phyloP scores from a whole-genome alignment of 129 eudicot genomes.

The Tagetes erecta region DNA sequence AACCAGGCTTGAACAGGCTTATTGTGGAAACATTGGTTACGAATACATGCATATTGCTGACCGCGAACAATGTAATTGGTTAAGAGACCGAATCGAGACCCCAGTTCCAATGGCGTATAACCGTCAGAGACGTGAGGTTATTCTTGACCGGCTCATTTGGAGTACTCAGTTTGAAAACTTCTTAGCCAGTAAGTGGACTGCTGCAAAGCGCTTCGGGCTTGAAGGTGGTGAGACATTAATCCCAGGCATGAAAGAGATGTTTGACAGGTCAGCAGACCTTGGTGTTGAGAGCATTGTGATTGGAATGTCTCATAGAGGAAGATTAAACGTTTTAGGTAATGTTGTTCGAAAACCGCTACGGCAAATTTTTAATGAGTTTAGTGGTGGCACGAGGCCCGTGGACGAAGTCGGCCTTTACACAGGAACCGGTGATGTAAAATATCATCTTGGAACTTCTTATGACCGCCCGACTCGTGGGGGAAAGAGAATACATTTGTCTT shows the following conservation, averaged over 20 bases:
- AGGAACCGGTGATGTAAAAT: constrained; percentile 92
- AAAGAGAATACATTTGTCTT: constrained; percentile 66
- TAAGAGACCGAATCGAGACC: constrained; percentile 82
- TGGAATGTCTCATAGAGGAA: constrained; percentile 90
- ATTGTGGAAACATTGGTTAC: constrained; percentile 80
- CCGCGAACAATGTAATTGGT: constrained; percentile 83
- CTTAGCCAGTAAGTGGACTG: constrained; percentile 90
- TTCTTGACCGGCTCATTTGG: constrained; percentile 88
- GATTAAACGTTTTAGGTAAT: constrained; percentile 80
- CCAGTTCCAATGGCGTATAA: constrained; percentile 68
- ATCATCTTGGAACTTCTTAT: constrained; percentile 88
- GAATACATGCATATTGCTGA: constrained; percentile 94
- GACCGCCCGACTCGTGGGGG: constrained; percentile 93
- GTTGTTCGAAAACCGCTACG: constrained; percentile 80
- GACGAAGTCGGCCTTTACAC: constrained; percentile 86
- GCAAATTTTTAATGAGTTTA: constrained; percentile 81
- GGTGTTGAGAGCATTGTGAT: constrained; percentile 94
- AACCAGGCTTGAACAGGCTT: constrained; percentile 85
- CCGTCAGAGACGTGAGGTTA: constrained; percentile 78
- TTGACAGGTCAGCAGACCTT: constrained; percentile 85
- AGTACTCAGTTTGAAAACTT: constrained; percentile 89
- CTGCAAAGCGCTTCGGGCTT: constrained; percentile 90
- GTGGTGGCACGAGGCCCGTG: constrained; percentile 73
- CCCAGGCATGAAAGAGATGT: constrained; percentile 98
- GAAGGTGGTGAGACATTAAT: constrained; percentile 93